Base-by-base conservation (phyloP, 345 rosid genomes). In the Salix dunnii region DNA sequence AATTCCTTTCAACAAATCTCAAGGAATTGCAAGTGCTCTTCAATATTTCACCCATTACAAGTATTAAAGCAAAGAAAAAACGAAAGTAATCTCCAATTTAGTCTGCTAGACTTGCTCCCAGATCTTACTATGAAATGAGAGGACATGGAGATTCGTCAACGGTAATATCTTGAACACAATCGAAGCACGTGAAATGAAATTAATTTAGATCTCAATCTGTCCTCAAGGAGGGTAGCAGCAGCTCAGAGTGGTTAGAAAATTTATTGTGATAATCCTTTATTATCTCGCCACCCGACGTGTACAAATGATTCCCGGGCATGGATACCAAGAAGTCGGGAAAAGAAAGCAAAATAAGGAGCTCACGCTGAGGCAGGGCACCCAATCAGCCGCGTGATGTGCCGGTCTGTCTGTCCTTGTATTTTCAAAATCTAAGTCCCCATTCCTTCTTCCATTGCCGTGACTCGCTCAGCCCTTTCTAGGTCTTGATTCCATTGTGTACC, bases 331-430 rank as follows among this genome's bases (percentile, higher is more conserved):
- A 33, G 69, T 5, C 31, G 1, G 69, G 40, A 33, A 25, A 23
- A 6, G 7, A 71, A 0, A 3, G 28, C 3, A 20, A 36, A 5
- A 40, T 40, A 40, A 40, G 2, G 43, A 73, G 27, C 5, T 14
- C 70, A 66, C 7, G 71, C 33, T 66, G 4, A n/a, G 31, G 25
- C 11, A 48, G 35, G 4, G 77, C 77, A 66, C 71, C 20, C 35
- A 48, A 48, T 74, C 33, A 74, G 77, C 23, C 77, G 77, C 49
- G 70, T 65, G 64, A 42, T 46, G 35, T 66, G 77, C 35, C 35
- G 35, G 0, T 16, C n/a, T 42, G 63, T 43, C 66, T 30, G 30
- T 63, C 55, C 11, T 2, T 61, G 1, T 6, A 20, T 61, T 62
- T 62, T 38, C 8, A 73, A 60, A 38, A 6, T 20, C 14, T 5